These are phyloP conservation scores for Phyllosticta capitalensis DNA, from an alignment of 2,329 filamentous ascomycete species.

Conservation along the genomic window DNA sequence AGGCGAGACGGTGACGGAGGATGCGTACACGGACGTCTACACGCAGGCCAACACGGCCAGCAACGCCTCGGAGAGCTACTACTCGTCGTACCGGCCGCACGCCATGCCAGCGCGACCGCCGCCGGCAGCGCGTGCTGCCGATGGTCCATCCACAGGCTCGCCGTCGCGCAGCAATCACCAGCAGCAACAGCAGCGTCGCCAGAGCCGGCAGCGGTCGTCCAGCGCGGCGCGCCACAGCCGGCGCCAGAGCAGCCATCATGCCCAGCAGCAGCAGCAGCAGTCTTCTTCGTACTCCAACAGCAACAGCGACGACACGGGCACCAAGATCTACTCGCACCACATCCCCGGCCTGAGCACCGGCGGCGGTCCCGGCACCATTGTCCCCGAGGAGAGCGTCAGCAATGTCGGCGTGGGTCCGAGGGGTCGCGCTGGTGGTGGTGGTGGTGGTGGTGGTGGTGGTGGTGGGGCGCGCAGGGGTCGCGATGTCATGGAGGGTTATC, in stretches of 20 bases:
- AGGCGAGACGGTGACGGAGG: conserved; percentile 19
- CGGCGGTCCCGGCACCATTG: conserved; percentile 22
- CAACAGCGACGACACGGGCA: conserved; percentile 35
- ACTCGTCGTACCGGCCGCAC: conserved; percentile 32
- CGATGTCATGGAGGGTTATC: conserved; percentile 35
- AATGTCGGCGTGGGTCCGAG: conserved; percentile 24
- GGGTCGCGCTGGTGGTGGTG: conserved; percentile 13
- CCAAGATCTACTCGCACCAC: conserved; percentile 47
- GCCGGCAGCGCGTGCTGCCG: conserved; percentile 16
- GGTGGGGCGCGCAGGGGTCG: conserved; percentile 22
- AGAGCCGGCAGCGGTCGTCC: not conserved
- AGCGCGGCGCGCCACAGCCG: conserved; percentile 15
- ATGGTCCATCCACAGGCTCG: conserved; percentile 9
- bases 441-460: conserved; percentile 23
- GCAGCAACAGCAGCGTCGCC: conserved; percentile 21
- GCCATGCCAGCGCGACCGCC: conserved; percentile 17
- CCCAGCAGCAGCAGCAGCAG: not conserved
- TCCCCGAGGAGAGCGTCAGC: conserved; percentile 29
- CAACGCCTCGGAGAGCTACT: conserved; percentile 14
- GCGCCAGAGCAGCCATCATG: not conserved
- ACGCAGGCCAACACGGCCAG: conserved; percentile 1
- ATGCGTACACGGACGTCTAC: conserved; percentile 19
- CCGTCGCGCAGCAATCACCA: conserved; percentile 18
- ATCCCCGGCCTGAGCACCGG: conserved; percentile 41
- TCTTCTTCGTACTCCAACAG: not conserved